phyloP scores from a whole-genome alignment of 805 yeast genomes.

The Kuraishia ogatae region DNA sequence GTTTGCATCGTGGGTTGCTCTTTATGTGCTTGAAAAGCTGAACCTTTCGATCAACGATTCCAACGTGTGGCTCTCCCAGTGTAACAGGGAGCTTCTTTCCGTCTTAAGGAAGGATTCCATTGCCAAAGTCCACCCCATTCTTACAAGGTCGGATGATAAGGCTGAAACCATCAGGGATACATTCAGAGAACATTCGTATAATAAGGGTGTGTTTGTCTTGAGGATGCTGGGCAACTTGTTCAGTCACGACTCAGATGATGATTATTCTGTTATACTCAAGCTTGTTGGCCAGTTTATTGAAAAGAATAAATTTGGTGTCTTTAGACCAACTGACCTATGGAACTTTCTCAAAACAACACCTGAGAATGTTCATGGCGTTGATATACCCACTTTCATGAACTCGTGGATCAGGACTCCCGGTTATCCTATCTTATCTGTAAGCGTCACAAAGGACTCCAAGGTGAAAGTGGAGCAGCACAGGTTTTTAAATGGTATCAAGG shows the following conservation, averaged over 20 bases:
- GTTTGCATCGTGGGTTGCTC: conserved; percentile 69
- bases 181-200: conserved; percentile 42
- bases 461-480: conserved; percentile 30
- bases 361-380: conserved; percentile 23
- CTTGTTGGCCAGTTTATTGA: conserved; percentile 14
- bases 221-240: conserved; percentile 42
- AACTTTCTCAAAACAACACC: conserved; percentile 20
- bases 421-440: conserved; percentile 40
- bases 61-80: conserved; percentile 24
- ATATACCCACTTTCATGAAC: conserved; percentile 41
- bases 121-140: conserved; percentile 23
- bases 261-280: conserved; percentile 9
- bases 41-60: conserved; percentile 14
- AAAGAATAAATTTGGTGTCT: conserved; percentile 23
- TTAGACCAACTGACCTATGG: conserved; percentile 51
- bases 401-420: conserved; percentile 60
- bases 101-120: conserved; percentile 28
- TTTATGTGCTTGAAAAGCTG: conserved; percentile 27
- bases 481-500: conserved; percentile 14
- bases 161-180: conserved; percentile 35
- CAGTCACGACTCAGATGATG: conserved; percentile 19
- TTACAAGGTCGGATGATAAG: conserved; percentile 24
- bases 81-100: conserved; percentile 15
- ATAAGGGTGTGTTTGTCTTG: conserved; percentile 49
- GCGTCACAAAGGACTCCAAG: conserved; percentile 15